Percentiles rank a stretch among this genome's conserved stretches.
Evolutionary conservation across 331 rosid genomes (phyloP).

Genomic region (Malus hybrid): DNA sequence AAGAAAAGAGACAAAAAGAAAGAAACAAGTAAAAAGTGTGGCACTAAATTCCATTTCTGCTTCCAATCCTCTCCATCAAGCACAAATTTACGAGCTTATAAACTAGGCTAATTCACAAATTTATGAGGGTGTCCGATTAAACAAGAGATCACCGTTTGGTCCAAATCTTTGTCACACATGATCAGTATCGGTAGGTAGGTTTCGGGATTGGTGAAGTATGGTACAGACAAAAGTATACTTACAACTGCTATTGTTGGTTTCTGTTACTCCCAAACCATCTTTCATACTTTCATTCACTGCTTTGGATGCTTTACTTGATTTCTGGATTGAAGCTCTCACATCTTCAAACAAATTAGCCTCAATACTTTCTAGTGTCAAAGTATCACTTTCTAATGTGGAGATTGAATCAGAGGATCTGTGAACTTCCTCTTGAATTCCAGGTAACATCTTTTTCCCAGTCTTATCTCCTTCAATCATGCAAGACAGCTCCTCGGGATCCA

Average conservation of each 20-base stretch:
- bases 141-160: no score
- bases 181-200: no score
- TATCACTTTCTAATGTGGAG: slow-evolving; percentile 72
- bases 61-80: not conserved
- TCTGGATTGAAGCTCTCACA: slow-evolving; percentile 92
- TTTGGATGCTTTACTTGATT: slow-evolving; percentile 41
- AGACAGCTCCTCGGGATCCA: slow-evolving; percentile 82
- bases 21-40: not conserved
- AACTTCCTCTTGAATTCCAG: slow-evolving; percentile 66
- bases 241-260: slow-evolving; percentile 30
- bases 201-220: no score
- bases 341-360: slow-evolving; percentile 77
- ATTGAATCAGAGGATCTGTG: slow-evolving; percentile 62
- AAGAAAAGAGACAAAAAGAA: not conserved
- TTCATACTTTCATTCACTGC: slow-evolving; percentile 23
- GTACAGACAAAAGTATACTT: slow-evolving; percentile 3
- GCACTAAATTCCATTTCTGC: not conserved
- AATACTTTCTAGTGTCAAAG: slow-evolving; percentile 50
- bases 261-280: slow-evolving; percentile 11
- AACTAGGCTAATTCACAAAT: not conserved
- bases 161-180: no score
- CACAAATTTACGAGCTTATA: not conserved
- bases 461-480: slow-evolving; percentile 71
- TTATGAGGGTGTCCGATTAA: no score
- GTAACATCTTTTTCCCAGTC: slow-evolving; percentile 45